Evolutionary conservation across 768 basidiomycete genomes (phyloP), one percentile per base, ranked within the genome.

Genomic region (Tricholoma hemisulphureum): DNA sequence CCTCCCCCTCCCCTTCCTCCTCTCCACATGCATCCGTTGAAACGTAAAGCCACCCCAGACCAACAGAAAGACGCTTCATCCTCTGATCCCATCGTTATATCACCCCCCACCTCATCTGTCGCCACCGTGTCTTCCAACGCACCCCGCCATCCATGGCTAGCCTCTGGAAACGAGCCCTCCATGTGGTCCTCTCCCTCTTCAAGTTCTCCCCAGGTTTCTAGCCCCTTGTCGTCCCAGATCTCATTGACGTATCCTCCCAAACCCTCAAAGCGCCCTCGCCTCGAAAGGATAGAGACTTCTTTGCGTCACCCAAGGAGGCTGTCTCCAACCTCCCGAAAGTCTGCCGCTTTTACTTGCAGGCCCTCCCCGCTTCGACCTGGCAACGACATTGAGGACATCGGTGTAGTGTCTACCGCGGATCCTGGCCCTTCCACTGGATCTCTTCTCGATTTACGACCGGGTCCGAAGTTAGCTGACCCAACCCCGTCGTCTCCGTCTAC

Each of bases 1-100:
- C 63, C 65, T 18, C 52, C 59, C 51, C 57, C 60, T 62, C 51
- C 54, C 46, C 59, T 61, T 59, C 51, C 60, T n/a, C 59, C 51
- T 56, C 60, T 62, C 51, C 54, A 41, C 59, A 61, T 59, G 48
- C 60, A 24, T 46, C 77, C 78, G 68, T 80, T 84, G 68, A 90
- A 90, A 72, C 84, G 88, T 63, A 90, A 91, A 73, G 81, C 85
- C 0, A 81, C 81, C 68, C 54, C 68, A 26, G 84, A 88, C 65
- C 80, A 81, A 66, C 54, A 59, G 28, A 69, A 69, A 28, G 72
- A 78, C 45, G 31, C 66, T 14, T 34, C 63, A 13, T 24, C 67
- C 5, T 16, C 64, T 7, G 67, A 72, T 49, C 68, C 77, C 43
- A 13, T 24, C 23, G 23, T 58, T 69, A 69, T 53, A 76, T 75